These are phyloP conservation scores for Fragilaria radians DNA, from an alignment of 108 stramenopile genomes.

Conservation along the genomic window DNA sequence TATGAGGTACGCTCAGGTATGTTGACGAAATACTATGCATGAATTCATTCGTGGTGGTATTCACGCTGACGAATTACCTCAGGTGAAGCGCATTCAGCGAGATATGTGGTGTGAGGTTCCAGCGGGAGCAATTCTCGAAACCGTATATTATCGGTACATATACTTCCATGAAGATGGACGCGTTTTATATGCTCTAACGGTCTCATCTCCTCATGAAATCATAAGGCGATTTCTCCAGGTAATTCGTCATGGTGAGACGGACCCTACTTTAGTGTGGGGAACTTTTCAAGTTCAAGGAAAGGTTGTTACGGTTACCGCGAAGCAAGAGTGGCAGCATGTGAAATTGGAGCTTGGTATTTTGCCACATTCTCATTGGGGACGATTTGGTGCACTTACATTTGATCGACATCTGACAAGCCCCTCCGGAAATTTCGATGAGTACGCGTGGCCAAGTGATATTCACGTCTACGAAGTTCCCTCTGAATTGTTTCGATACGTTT, in stretches of 20 bases:
- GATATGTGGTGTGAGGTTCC: slow-evolving; percentile 86
- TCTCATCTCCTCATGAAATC: slow-evolving; percentile 64
- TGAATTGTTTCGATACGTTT: slow-evolving; percentile 54
- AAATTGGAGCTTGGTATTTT: slow-evolving; percentile 49
- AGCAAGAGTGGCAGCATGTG: slow-evolving; percentile 51
- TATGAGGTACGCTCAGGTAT: slow-evolving; percentile 44
- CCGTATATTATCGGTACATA: slow-evolving; percentile 63
- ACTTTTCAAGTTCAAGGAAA: slow-evolving; percentile 59
- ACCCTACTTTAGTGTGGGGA: slow-evolving; percentile 57
- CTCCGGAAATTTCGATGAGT: slow-evolving; percentile 52
- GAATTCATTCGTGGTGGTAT: not conserved
- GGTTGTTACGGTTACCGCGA: slow-evolving; percentile 39
- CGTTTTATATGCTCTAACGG: slow-evolving; percentile 67
- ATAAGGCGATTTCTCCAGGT: slow-evolving; percentile 52
- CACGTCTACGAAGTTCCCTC: slow-evolving; percentile 58
- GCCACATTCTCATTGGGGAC: slow-evolving; percentile 25
- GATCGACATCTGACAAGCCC: slow-evolving; percentile 53
- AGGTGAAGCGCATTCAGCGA: slow-evolving; percentile 54
- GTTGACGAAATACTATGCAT: not conserved
- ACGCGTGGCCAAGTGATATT: slow-evolving; percentile 32
- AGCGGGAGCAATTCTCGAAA: slow-evolving; percentile 69
- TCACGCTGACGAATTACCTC: not conserved
- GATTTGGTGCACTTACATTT: slow-evolving; percentile 44
- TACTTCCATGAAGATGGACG: slow-evolving; percentile 82
- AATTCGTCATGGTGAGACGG: slow-evolving; percentile 28